phyloP scores from a whole-genome alignment of 1,139 yeast species.

The Saccharomyces hybrid region DNA sequence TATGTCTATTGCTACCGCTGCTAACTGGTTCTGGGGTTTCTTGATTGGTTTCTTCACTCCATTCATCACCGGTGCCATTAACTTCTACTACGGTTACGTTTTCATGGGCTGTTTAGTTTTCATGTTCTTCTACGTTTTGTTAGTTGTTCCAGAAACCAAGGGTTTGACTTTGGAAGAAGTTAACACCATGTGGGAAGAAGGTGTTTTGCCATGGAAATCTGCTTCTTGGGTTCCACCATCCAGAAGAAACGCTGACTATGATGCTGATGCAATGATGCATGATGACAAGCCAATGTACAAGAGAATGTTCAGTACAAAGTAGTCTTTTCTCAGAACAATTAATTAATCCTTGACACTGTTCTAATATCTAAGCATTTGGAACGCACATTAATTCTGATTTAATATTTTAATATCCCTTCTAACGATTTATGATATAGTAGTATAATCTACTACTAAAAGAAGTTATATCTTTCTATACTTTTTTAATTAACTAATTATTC shows the following conservation, averaged over 20 bases:
- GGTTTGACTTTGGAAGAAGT: constrained; percentile 65
- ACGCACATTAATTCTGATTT: not conserved
- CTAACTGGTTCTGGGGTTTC: constrained; percentile 74
- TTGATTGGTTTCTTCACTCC: constrained; percentile 67
- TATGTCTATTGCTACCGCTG: constrained; percentile 61
- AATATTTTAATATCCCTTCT: not conserved
- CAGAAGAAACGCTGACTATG: constrained; percentile 28
- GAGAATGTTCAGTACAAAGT: not conserved
- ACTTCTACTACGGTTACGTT: constrained; percentile 51
- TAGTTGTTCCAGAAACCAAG: constrained; percentile 60
- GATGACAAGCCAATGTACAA: constrained; percentile 9
- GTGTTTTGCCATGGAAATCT: constrained; percentile 40
- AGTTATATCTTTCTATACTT: too few relatives aligned
- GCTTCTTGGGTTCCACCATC: constrained; percentile 21
- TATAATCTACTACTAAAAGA: too few relatives aligned
- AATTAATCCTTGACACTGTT: not conserved
- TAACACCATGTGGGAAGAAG: constrained; percentile 45
- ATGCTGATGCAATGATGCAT: constrained; percentile 12
- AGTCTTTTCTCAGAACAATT: not conserved
- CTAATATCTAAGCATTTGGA: not conserved
- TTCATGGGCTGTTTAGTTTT: constrained; percentile 59
- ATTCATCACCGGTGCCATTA: constrained; percentile 42
- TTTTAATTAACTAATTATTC: too few relatives aligned
- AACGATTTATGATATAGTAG: too few relatives aligned
- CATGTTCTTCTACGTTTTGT: constrained; percentile 53